Conservation (phyloP, 306 rosid genomes). For the Citrullus mucosospermus region DNA sequence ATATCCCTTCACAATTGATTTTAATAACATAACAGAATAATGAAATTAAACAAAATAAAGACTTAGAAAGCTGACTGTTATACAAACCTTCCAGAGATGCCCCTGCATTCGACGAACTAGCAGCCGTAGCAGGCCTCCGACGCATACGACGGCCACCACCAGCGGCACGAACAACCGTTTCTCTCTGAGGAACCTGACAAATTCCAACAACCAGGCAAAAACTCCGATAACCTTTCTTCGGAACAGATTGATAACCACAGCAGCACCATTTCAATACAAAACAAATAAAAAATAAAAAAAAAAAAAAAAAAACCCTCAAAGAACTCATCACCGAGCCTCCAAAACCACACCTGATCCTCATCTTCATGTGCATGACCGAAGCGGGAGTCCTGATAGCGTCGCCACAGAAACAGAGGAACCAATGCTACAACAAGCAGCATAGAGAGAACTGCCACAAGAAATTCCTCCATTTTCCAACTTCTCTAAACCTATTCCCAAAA, state of each 20-base stretch:
- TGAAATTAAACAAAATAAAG: neutral
- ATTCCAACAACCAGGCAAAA: neutral
- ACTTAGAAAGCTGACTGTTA: neutral
- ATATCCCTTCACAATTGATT: neutral
- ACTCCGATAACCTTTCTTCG: neutral
- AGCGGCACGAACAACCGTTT: constrained; percentile 63
- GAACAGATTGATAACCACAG: neutral
- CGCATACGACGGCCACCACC: constrained; percentile 79
- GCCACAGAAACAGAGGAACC: constrained; percentile 79
- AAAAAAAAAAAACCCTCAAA: neutral
- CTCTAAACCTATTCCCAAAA: neutral
- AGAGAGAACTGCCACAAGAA: constrained; percentile 40
- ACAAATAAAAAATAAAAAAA: too few species aligned
- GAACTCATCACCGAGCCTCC: neutral
- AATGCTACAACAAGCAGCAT: constrained; percentile 44
- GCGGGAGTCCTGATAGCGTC: constrained; percentile 52
- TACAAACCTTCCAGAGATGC: constrained; percentile 46
- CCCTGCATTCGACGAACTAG: constrained; percentile 60
- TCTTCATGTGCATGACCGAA: constrained; percentile 29
- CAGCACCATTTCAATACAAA: neutral
- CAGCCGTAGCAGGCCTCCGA: constrained; percentile 73
- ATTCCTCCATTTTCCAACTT: constrained; percentile 45
- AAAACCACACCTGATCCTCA: constrained; percentile 50
- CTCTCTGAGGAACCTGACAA: constrained; percentile 53
- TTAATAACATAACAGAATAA: neutral